Evolutionary conservation across 805 yeast species (phyloP), one percentile per base, ranked within the genome.

Genomic region (Monosporozyma servazzii): DNA sequence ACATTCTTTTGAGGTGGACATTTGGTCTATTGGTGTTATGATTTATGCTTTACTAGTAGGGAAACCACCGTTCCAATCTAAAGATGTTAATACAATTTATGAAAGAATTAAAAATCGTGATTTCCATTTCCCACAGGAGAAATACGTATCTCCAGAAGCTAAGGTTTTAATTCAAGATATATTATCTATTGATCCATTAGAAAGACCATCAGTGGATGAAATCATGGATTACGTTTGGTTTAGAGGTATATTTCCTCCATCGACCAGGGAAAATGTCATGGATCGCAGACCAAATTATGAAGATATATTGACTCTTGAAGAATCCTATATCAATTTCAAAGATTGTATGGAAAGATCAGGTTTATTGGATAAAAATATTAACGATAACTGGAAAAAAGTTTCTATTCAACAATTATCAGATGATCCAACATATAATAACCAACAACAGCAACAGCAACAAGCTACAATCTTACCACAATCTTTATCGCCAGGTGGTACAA

Each of bases 21-120:
- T 89, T 54, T 93, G 99, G 99, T 95, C 99, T 9, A 81, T 89
- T 57, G 99, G 99, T 54, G 87, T 93, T 53, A 93, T 93, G 88
- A 77, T 93, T 75, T 93, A 84, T 65, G 97, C 99, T 8, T 77
- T 93, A 70, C 74, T 93, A 48, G 76, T 86, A 53, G 98, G 98
- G 37, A 89, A 88, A 67, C 99, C 99, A 13, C 99, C 99, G 1
- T 93, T 93, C 73, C 99, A 93, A 71, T 88, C 96, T 37, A 88
- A 88, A 64, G 96, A 90, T 66, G 96, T 93, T 45, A 84, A 88
- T 60, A 80, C 84, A 51, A 93, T 93, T 57, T 93, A 93, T 70
- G 95, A 88, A 63, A 79, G 96, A 71, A 93, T 93, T 66, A 88
- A 89, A 68, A 75, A 77, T 52, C 83, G 84, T 53, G 95, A 88